A percentile compares a stretch with the other conserved stretches of the same genome.
Evolutionary conservation across 2,329 filamentous ascomycete species (phyloP).

Genomic region (Xylaria sp.): DNA sequence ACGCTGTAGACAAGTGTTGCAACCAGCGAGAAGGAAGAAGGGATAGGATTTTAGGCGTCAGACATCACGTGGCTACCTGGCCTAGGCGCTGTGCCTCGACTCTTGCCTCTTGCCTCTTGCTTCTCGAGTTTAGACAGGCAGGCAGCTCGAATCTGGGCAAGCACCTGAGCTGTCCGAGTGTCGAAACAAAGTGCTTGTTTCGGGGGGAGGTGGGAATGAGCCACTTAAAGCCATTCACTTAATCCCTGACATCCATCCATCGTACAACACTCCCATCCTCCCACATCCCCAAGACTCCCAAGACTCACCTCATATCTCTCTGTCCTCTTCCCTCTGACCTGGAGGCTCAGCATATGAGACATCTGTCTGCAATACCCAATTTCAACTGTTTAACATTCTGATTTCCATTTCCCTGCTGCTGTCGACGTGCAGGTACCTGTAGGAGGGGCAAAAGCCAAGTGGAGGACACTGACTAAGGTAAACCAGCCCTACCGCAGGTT

Average conservation of each 20-base stretch:
- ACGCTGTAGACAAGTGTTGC: not conserved
- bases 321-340: slow-evolving; percentile 1
- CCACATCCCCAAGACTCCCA: slow-evolving; percentile 9
- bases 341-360: not conserved
- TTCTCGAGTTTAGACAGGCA: slow-evolving; percentile 27
- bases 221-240: slow-evolving; percentile 23
- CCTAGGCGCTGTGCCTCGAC: slow-evolving; percentile 27
- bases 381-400: not conserved
- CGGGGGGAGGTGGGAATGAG: slow-evolving; percentile 20
- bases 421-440: not conserved
- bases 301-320: slow-evolving; percentile 21
- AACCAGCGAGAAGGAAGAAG: slow-evolving; percentile 16
- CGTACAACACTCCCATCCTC: slow-evolving; percentile 21
- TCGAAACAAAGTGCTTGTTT: slow-evolving; percentile 27
- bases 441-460: not conserved
- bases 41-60: not conserved
- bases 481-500: slow-evolving; percentile 3
- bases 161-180: slow-evolving; percentile 4
- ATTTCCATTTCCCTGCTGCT: not conserved
- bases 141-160: not conserved
- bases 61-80: slow-evolving; percentile 30
- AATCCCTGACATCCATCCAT: slow-evolving; percentile 10
- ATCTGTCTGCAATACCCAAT: not conserved
- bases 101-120: not conserved
- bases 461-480: slow-evolving; percentile 7